A percentile compares a stretch with the other conserved stretches of the same genome.
Evolutionary conservation across 2,329 filamentous ascomycete genomes (phyloP).

Genomic region (Blastomyces emzantsi): DNA sequence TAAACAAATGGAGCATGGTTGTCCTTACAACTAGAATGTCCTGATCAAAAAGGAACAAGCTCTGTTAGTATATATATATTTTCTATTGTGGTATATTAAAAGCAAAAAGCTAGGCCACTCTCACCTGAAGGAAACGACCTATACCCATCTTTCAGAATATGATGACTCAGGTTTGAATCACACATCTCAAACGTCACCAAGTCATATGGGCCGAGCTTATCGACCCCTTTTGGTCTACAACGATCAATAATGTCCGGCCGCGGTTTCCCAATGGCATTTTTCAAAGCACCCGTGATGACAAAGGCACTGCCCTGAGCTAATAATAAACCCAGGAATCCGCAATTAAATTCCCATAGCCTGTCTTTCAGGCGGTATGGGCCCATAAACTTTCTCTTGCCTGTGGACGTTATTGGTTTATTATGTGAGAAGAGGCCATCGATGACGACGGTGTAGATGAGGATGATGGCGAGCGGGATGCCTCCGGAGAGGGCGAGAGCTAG

Average conservation of each 20-base stretch:
- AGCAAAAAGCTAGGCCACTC: slow-evolving; percentile 13
- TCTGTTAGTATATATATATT: slow-evolving; percentile 13
- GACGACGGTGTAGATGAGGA: slow-evolving; percentile 48
- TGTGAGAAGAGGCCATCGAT: slow-evolving; percentile 53
- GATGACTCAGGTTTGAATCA: slow-evolving; percentile 26
- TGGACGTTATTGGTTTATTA: slow-evolving; percentile 30
- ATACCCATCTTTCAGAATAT: slow-evolving; percentile 50
- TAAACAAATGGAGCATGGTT: background rate
- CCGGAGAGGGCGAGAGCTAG: slow-evolving; percentile 43
- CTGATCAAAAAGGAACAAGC: slow-evolving; percentile 15
- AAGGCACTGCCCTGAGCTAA: slow-evolving; percentile 48
- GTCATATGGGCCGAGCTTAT: slow-evolving; percentile 26
- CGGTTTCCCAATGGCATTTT: slow-evolving; percentile 52
- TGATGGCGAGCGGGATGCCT: slow-evolving; percentile 43
- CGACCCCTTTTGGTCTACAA: slow-evolving; percentile 35
- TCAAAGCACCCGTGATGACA: slow-evolving; percentile 49
- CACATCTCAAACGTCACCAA: slow-evolving; percentile 6
- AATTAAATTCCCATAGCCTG: slow-evolving; percentile 54
- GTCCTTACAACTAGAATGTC: slow-evolving; percentile 44
- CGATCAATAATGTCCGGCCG: slow-evolving; percentile 51
- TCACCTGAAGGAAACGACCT: slow-evolving; percentile 49
- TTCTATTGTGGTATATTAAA: background rate
- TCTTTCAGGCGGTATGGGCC: slow-evolving; percentile 47
- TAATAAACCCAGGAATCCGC: slow-evolving; percentile 49
- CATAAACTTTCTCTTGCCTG: slow-evolving; percentile 31